Base-by-base conservation (phyloP, 495 filamentous ascomycete genomes). In the Evernia prunastri region DNA sequence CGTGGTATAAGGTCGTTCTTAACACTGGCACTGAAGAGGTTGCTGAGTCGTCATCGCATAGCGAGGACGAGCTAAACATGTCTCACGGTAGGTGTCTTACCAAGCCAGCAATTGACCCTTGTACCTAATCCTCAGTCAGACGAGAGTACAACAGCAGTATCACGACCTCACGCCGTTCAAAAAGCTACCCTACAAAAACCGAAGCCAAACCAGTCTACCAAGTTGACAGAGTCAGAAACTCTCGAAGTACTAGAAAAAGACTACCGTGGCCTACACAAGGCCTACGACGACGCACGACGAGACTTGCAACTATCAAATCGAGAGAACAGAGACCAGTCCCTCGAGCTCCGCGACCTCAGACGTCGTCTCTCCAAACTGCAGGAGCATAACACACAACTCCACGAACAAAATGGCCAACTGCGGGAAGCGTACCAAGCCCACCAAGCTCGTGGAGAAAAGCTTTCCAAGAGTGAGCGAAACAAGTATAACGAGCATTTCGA, bases 401-500 rank as follows among this genome's bases (percentile, higher is more conserved):
- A 57, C 20, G 64, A 67, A 33, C 35, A 63, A 39, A 59, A 36
- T 11, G 45, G 56, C 15, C 36, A n/a, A 23, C 25, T 63, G 12
- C 51, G 51, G 20, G 61, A 63, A 59, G 17, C 58, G 6, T 23
- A 51, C 36, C 40, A 47, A 15, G 42, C 60, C 25, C n/a, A 40
- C 17, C 51, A 31, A 31, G 42, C 65, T 18, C 37, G 40, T 29
- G 40, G 53, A 17, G 63, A 60, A 29, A 68, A 58, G 42, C 56
- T 63, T n/a, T 54, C 57, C 31, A 68, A 64, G 37, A 61, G 35
- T 43, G 63, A 63, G 60, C 57, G 43, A 25, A 29, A 35, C 60
- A 70, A 68, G 43, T 68, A 65, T 37, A 58, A 51, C 23, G 68
- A 70, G 51, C 63, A 67, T n/a, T 58, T 64, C 37, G 63, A 70